Conservation (phyloP, 768 basidiomycete species). For the Macrolepiota fuliginosa region DNA sequence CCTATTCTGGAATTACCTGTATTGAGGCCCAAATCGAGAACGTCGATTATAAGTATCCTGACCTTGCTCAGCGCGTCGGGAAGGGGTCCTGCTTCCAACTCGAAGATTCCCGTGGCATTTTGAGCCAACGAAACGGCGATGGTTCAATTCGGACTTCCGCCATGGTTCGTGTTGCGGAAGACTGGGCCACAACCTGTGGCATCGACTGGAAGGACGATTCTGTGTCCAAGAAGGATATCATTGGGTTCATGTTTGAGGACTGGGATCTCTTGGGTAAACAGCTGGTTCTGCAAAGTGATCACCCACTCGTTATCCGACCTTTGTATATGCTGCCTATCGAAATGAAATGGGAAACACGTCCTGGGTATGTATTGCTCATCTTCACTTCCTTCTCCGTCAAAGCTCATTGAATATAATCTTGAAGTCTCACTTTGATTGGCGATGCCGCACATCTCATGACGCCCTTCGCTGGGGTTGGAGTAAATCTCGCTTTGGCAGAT, state of each 20-base stretch:
- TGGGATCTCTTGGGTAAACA: slow-evolving; percentile 3
- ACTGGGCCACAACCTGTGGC: slow-evolving; percentile 13
- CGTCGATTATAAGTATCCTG: no score
- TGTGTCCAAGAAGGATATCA: not conserved
- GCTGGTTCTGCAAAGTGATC: slow-evolving; percentile 7
- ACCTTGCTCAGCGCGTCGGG: no score
- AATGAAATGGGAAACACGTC: slow-evolving; percentile 7
- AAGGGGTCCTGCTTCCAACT: no score
- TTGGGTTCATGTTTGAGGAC: not conserved
- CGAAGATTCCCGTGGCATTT: no score
- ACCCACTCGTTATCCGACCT: slow-evolving; percentile 5
- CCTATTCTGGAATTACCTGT: slow-evolving; percentile 28
- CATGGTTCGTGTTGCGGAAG: slow-evolving; percentile 4
- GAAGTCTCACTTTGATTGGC: slow-evolving; percentile 20
- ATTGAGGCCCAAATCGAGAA: no score
- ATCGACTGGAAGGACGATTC: slow-evolving; percentile 11
- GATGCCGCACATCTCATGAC: slow-evolving; percentile 27
- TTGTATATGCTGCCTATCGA: slow-evolving; percentile 14
- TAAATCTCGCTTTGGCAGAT: slow-evolving; percentile 22
- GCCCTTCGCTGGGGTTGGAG: slow-evolving; percentile 23
- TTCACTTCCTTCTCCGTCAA: not conserved
- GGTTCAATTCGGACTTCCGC: no score
- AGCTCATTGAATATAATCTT: not conserved
- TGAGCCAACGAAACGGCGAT: no score
- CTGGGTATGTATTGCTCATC: not conserved